Base-by-base conservation (phyloP, 768 basidiomycete species). In the Infundibulicybe gibba region DNA sequence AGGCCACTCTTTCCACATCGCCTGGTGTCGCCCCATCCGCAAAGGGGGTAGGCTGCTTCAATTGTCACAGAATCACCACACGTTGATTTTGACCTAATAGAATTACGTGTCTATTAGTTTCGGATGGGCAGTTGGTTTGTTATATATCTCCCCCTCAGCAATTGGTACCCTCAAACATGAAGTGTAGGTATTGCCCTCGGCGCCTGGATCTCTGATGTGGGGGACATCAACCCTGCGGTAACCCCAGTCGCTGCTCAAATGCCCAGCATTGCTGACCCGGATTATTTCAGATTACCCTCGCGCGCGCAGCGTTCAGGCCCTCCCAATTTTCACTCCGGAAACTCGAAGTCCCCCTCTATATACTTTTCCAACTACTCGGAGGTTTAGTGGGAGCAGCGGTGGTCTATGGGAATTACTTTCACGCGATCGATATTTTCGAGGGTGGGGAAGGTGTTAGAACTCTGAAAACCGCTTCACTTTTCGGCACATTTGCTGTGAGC, bases 151-250 rank as follows among this genome's bases (percentile, higher is more conserved):
- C n/a, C n/a, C n/a, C n/a, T n/a, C n/a, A n/a, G n/a, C n/a, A n/a
- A n/a, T n/a, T n/a, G n/a, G n/a, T n/a, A n/a, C n/a, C n/a, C n/a
- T n/a, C n/a, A n/a, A n/a, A n/a, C n/a, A n/a, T n/a, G n/a, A n/a
- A n/a, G n/a, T n/a, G n/a, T n/a, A n/a, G n/a, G 25, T 20, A 68
- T 77, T 3, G 77, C 80, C 8, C 66, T 87, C 60, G 87, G 83
- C 30, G 83, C 83, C 10, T 87, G 82, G 83, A 71, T 80, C 3
- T 74, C 75, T 17, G 75, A 73, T 41, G 80, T 81, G 5, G 87
- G 85, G 20, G 87, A 90, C 56, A 76, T 87, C 50, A 88, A 88
- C 56, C 85, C 85, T 30, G 81, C 83, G 31, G 85, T 81, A 61
- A 63, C 25, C 46, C 1, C 5, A 30, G 32, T 21, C 40, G n/a